Conservation (phyloP, 2,329 filamentous ascomycete genomes). For the Apiospora hydei region DNA sequence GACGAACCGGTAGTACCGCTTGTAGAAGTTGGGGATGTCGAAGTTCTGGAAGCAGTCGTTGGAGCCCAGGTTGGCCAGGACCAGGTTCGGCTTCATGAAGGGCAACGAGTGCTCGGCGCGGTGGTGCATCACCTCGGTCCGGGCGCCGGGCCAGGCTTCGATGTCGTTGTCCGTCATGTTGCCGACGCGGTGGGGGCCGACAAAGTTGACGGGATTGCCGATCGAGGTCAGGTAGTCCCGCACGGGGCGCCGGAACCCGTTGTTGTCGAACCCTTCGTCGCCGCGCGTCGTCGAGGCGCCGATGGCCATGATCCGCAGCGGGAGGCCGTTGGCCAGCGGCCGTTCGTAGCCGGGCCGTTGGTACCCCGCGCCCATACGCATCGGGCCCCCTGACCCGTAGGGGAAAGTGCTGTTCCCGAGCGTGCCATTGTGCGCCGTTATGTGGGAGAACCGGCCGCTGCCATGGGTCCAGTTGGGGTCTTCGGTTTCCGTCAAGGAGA, state of each 20-base stretch:
- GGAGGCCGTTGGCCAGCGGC: constrained; percentile 43
- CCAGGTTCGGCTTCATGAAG: constrained; percentile 34
- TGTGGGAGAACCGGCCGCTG: constrained; percentile 24
- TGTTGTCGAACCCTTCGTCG: constrained; percentile 35
- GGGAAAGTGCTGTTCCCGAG: constrained; percentile 25
- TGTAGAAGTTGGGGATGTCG: constrained; percentile 35
- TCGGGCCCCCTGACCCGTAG: neutral
- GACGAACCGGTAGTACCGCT: constrained; percentile 36
- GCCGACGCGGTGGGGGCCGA: constrained; percentile 35
- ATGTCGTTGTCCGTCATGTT: constrained; percentile 38
- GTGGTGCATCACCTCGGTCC: constrained; percentile 34
- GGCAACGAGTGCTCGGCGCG: constrained; percentile 35
- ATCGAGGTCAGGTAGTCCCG: constrained; percentile 32
- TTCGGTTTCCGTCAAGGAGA: constrained; percentile 28
- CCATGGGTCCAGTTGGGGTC: constrained; percentile 26
- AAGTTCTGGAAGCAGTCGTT: constrained; percentile 37
- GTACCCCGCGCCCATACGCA: constrained; percentile 26
- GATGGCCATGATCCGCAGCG: constrained; percentile 38
- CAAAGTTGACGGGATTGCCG: constrained; percentile 38
- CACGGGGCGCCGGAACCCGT: constrained; percentile 37
- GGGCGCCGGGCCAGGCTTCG: constrained; percentile 37
- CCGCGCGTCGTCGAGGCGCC: constrained; percentile 38
- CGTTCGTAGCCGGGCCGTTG: constrained; percentile 28
- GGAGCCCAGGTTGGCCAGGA: constrained; percentile 36
- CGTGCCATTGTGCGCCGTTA: constrained; percentile 26